A percentile compares a stretch with the other conserved stretches of the same genome.
Conservation (phyloP, 768 basidiomycete species). For the Xerocomus potaroensis region DNA sequence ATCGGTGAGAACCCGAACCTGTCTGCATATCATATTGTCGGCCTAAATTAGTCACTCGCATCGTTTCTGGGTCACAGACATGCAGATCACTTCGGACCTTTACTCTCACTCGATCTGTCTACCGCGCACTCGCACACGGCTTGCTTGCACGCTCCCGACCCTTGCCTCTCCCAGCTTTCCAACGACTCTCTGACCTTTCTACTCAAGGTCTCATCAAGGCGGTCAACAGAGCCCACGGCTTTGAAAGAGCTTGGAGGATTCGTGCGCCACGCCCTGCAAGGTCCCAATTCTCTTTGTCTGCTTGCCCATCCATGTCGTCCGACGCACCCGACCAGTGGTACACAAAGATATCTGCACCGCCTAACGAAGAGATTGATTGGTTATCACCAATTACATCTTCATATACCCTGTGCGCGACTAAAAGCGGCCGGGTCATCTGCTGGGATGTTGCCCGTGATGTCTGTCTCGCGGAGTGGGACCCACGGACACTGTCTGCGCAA, state of each 20-base stretch:
- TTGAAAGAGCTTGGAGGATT: conserved; percentile 59
- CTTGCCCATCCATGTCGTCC: conserved; percentile 27
- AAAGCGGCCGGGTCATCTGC: conserved; percentile 70
- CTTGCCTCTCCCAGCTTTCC: conserved; percentile 65
- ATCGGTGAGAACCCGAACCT: conserved; percentile 41
- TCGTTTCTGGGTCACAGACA: conserved; percentile 38
- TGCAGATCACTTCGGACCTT: conserved; percentile 59
- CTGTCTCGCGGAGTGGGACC: conserved; percentile 68
- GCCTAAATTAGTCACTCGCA: not conserved
- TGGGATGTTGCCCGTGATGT: conserved; percentile 66
- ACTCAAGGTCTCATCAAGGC: conserved; percentile 57
- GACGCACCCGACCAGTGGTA: conserved; percentile 45
- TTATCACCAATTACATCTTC: conserved; percentile 71
- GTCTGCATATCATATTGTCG: not conserved
- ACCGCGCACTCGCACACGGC: conserved; percentile 57
- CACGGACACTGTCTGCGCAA: conserved; percentile 27
- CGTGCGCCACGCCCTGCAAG: conserved; percentile 52
- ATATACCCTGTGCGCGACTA: conserved; percentile 74
- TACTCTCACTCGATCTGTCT: conserved; percentile 62
- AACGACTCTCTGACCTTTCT: conserved; percentile 60
- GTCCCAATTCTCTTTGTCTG: conserved; percentile 26
- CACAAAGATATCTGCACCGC: conserved; percentile 63
- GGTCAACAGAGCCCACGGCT: conserved; percentile 57
- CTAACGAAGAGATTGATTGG: conserved; percentile 71
- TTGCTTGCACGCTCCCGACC: conserved; percentile 65